Evolutionary conservation across 2,329 filamentous ascomycete genomes (phyloP).

Genomic region (Capronia americana): DNA sequence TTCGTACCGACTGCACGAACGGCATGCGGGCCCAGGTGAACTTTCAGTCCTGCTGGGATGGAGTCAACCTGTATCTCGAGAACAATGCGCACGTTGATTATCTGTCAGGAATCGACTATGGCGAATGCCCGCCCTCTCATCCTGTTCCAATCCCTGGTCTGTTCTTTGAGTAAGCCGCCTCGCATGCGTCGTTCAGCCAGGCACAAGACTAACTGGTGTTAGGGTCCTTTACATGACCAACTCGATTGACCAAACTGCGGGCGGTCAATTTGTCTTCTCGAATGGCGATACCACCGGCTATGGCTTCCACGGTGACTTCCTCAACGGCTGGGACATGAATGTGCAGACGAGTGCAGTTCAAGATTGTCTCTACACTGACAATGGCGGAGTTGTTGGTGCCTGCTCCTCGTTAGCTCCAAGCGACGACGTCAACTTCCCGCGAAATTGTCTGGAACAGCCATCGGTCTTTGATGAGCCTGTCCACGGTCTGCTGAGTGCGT

Average conservation of each 20-base stretch:
- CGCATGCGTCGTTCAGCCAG: neutral
- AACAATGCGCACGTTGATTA: conserved; percentile 76
- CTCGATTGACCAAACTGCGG: conserved; percentile 50
- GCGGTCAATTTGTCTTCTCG: conserved; percentile 63
- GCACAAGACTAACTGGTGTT: conserved; percentile 42
- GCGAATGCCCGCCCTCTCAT: conserved; percentile 74
- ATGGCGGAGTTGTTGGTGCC: conserved; percentile 64
- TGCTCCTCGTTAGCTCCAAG: conserved; percentile 60
- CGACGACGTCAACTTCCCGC: conserved; percentile 60
- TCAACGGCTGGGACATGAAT: conserved; percentile 72
- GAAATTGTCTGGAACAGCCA: conserved; percentile 58
- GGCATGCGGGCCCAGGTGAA: conserved; percentile 83
- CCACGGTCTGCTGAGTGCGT: conserved; percentile 34
- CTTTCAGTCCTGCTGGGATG: conserved; percentile 91
- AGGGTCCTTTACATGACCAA: conserved; percentile 60
- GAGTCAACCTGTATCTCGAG: conserved; percentile 61
- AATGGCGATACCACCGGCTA: conserved; percentile 59
- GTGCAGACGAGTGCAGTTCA: conserved; percentile 71
- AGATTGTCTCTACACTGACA: conserved; percentile 64
- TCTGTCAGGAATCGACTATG: conserved; percentile 76
- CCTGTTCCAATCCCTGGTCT: conserved; percentile 73
- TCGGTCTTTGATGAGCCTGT: conserved; percentile 46
- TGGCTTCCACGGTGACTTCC: conserved; percentile 68
- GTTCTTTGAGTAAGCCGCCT: conserved; percentile 71
- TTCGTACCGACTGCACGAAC: conserved; percentile 74